Evolutionary conservation across 305 asterid genomes (phyloP), one percentile per base, ranked within the genome.

Genomic region (Andrographis paniculata): DNA sequence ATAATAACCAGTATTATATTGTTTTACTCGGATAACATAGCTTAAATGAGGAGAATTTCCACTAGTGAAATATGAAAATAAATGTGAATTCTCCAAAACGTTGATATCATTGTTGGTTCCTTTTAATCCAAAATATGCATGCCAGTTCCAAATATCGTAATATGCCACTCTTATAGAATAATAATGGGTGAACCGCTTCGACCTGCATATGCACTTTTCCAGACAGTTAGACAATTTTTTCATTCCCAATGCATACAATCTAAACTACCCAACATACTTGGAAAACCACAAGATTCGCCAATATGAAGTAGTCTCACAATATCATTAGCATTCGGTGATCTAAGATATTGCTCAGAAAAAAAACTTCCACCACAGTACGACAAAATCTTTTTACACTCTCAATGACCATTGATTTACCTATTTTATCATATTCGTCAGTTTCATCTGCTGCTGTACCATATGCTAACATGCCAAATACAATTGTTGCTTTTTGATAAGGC

Each of bases 131-230:
- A 36, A 2, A 36, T 36, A 36, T 11, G 2, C 4, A 36, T 36
- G 42, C 42, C 42, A 36, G 13, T 11, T 36, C 42, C 42, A 36
- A 36, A 36, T n/a, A 36, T 36, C 42, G 15, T 36, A 36, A 36
- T 36, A n/a, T 36, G 2, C 42, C 15, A 36, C 42, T 3, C 42
- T 7, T 36, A n/a, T 11, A 36, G 42, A 36, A 36, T 36, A 36
- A 36, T 36, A 7, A 7, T 36, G 15, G 42, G 42, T 16, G 13
- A 11, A 11, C 42, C 42, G 15, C 42, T 36, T 11, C 42, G 42
- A 16, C 42, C 42, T 16, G 15, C 13, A 11, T 36, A 11, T 36
- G 15, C 42, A 36, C 42, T 7, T 36, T 16, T 16, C 42, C 15
- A 36, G 42, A 36, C 42, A 36, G 15, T 36, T 36, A 16, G 15